A percentile compares a stretch with the other conserved stretches of the same genome.
Conservation (phyloP, 108 stramenopile genomes). For the Cyclotella kingstonii region DNA sequence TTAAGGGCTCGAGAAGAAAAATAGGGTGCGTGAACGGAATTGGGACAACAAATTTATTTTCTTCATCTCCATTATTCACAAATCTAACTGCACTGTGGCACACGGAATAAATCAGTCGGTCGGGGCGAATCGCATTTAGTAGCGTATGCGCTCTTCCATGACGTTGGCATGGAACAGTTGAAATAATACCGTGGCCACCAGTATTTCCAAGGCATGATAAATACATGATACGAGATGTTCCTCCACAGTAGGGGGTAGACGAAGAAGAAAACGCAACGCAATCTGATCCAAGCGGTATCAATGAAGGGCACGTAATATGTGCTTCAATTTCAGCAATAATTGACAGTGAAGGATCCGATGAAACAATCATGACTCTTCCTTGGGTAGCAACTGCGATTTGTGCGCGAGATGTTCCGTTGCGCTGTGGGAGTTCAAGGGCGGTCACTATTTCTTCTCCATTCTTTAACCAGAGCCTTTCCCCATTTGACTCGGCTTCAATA, state of each 20-base stretch:
- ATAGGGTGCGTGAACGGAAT: conserved; percentile 58
- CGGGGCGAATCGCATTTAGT: conserved; percentile 67
- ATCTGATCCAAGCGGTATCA: conserved; percentile 74
- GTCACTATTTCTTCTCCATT: conserved; percentile 56
- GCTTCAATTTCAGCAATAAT: conserved; percentile 49
- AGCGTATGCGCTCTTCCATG: conserved; percentile 33
- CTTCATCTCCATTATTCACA: conserved; percentile 54
- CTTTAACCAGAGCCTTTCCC: conserved; percentile 54
- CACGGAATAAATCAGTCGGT: conserved; percentile 58
- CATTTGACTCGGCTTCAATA: conserved; percentile 21
- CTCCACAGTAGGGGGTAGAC: conserved; percentile 19
- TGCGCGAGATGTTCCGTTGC: conserved; percentile 32
- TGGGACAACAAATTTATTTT: conserved; percentile 51
- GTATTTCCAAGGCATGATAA: conserved; percentile 57
- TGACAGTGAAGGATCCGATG: conserved; percentile 36
- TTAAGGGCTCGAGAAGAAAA: conserved; percentile 74
- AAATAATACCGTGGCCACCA: conserved; percentile 52
- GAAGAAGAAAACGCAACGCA: conserved; percentile 67
- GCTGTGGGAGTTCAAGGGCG: conserved; percentile 55
- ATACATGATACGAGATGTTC: conserved; percentile 54
- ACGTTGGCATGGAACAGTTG: conserved; percentile 49
- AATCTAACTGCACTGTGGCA: conserved; percentile 50
- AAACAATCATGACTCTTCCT: conserved; percentile 65
- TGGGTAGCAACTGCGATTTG: conserved; percentile 70
- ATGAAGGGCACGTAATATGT: conserved; percentile 33